phyloP scores from a whole-genome alignment of 31 red algal genomes.

The Porphyra umbilicalis region DNA sequence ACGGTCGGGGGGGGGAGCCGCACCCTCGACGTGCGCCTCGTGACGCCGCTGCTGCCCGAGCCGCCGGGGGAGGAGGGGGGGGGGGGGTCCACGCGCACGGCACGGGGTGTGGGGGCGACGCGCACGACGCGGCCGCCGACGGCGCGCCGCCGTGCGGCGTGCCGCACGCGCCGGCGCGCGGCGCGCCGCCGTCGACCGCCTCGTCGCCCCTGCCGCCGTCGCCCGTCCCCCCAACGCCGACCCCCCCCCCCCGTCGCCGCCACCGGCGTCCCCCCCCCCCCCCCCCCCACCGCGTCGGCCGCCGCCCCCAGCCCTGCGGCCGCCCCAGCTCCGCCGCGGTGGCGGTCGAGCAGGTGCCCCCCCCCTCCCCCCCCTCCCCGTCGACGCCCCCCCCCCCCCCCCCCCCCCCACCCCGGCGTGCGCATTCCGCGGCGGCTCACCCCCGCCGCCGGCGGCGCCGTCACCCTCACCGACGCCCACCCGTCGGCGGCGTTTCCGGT shows the following conservation, averaged over 20 bases:
- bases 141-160: neutral
- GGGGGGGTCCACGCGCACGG: neutral
- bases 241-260: too few relatives aligned
- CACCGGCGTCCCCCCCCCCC: neutral
- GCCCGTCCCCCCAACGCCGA: too few relatives aligned
- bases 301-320: too few relatives aligned
- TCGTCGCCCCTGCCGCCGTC: too few relatives aligned
- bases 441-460: neutral
- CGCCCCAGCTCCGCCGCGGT: too few relatives aligned
- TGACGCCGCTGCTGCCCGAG: neutral
- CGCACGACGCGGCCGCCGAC: neutral
- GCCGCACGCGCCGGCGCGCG: too few relatives aligned
- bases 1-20: neutral
- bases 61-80: neutral
- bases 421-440: neutral
- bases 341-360: too few relatives aligned
- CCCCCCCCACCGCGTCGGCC: neutral
- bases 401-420: neutral
- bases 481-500: neutral
- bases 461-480: neutral
- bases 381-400: neutral
- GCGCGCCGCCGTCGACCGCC: too few relatives aligned
- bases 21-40: neutral
- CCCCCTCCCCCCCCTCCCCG: too few relatives aligned
- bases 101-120: neutral